A percentile compares a stretch with the other conserved stretches of the same genome.
These are phyloP conservation scores for Pseudocercospora vitis DNA, from an alignment of 2,329 filamentous ascomycete genomes.

Conservation along the genomic window DNA sequence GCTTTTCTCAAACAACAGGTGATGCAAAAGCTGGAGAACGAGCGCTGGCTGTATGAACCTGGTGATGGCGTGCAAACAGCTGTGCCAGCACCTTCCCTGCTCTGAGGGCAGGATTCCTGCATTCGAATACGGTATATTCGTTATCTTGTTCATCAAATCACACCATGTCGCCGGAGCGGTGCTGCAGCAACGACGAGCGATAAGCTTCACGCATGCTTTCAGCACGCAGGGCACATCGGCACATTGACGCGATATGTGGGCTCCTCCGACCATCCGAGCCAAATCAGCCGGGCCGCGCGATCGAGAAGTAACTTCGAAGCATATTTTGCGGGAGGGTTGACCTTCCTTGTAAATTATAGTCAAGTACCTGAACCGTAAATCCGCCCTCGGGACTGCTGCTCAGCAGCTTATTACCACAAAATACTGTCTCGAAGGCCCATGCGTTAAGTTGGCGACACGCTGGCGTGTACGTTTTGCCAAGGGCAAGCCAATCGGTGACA, in stretches of 20 bases:
- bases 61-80: conserved; percentile 18
- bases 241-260: conserved; percentile 12
- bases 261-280: conserved; percentile 3
- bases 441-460: background rate
- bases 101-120: background rate
- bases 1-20: conserved; percentile 27
- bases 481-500: conserved; percentile 3
- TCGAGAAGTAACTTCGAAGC: conserved; percentile 2
- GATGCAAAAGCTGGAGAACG: conserved; percentile 30
- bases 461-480: background rate
- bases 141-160: background rate
- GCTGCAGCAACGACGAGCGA: conserved; percentile 13
- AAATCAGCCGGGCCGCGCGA: conserved; percentile 1
- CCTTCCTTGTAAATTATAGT: background rate
- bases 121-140: background rate
- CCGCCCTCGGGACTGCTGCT: background rate
- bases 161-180: conserved; percentile 13
- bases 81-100: background rate
- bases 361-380: background rate
- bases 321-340: background rate
- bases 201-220: conserved; percentile 13
- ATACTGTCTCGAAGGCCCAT: background rate
- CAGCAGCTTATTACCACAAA: background rate
- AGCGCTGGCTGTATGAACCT: conserved; percentile 33
- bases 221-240: conserved; percentile 10